Evolutionary conservation across 352 stramenopile genomes (phyloP).

Genomic region (Achlya hypogyna): DNA sequence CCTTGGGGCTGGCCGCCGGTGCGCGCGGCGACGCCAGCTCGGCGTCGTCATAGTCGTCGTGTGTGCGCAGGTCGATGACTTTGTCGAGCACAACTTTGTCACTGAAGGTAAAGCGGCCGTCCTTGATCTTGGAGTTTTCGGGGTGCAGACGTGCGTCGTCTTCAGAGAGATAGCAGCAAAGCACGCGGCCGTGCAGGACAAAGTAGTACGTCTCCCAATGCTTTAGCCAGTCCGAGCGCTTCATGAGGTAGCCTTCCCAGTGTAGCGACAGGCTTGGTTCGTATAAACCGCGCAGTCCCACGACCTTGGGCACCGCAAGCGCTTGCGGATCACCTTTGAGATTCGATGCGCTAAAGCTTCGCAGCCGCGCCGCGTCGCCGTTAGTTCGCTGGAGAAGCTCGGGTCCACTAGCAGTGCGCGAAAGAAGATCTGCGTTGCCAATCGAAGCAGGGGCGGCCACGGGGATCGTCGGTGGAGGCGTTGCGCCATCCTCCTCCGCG

Average conservation of each 20-base stretch:
- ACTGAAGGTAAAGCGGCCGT: constrained; percentile 78
- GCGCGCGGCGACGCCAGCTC: background rate
- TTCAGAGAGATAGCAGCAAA: constrained; percentile 80
- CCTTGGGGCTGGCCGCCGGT: constrained; percentile 25
- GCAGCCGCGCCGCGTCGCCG: background rate
- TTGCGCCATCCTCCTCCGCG: background rate
- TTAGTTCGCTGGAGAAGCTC: constrained; percentile 4
- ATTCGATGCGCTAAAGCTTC: constrained; percentile 16
- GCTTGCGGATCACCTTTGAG: background rate
- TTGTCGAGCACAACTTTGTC: constrained; percentile 65
- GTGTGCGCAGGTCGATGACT: constrained; percentile 58
- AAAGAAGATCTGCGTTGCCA: background rate
- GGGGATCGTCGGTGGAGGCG: background rate
- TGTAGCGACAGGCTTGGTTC: constrained; percentile 39
- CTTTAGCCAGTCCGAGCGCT: constrained; percentile 84
- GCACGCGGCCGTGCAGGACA: constrained; percentile 47
- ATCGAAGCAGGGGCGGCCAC: background rate
- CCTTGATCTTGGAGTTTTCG: constrained; percentile 84
- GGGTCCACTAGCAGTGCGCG: constrained; percentile 2
- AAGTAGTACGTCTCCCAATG: constrained; percentile 88
- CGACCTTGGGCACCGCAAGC: background rate
- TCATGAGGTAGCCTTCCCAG: constrained; percentile 82
- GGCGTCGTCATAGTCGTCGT: constrained; percentile 25
- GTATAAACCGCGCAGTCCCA: constrained; percentile 12
- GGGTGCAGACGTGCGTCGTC: constrained; percentile 66